These are phyloP conservation scores for Meripilus lineatus DNA, from an alignment of 1,284 basidiomycete species.

Conservation along the genomic window DNA sequence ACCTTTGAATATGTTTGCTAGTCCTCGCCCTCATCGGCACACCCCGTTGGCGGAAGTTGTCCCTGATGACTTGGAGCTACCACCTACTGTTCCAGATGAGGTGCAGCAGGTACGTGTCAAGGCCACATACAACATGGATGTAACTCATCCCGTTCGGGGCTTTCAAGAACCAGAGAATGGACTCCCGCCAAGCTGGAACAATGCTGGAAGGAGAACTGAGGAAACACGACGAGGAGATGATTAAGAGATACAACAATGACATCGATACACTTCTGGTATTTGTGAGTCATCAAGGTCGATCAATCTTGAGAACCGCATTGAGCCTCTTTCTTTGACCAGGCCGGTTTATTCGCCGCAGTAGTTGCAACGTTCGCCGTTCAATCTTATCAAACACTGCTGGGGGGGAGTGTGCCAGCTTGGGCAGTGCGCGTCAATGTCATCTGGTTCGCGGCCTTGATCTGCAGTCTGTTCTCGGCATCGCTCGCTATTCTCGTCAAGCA, in stretches of 20 bases:
- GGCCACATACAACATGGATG: no score
- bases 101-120: no score
- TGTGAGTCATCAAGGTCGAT: not conserved
- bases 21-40: no score
- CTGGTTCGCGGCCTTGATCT: constrained; percentile 29
- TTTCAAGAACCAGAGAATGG: no score
- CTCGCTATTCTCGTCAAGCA: constrained; percentile 10
- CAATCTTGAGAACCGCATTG: not conserved
- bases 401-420: constrained; percentile 23
- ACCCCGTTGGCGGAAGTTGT: no score
- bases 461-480: constrained; percentile 22
- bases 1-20: no score
- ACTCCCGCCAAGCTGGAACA: no score
- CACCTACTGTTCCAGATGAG: no score
- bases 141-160: no score
- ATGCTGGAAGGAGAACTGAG: no score
- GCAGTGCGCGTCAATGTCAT: constrained; percentile 27
- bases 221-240: not conserved
- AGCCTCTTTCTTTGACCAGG: constrained; percentile 1
- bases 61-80: no score
- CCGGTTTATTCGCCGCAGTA: constrained; percentile 42
- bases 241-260: constrained; percentile 2
- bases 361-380: constrained; percentile 41
- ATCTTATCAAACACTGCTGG: constrained; percentile 33
- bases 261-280: constrained; percentile 4